A percentile compares a stretch with the other conserved stretches of the same genome.
These are phyloP conservation scores for Neopestalotiopsis clavispora DNA, from an alignment of 2,329 filamentous ascomycete genomes.

Conservation along the genomic window DNA sequence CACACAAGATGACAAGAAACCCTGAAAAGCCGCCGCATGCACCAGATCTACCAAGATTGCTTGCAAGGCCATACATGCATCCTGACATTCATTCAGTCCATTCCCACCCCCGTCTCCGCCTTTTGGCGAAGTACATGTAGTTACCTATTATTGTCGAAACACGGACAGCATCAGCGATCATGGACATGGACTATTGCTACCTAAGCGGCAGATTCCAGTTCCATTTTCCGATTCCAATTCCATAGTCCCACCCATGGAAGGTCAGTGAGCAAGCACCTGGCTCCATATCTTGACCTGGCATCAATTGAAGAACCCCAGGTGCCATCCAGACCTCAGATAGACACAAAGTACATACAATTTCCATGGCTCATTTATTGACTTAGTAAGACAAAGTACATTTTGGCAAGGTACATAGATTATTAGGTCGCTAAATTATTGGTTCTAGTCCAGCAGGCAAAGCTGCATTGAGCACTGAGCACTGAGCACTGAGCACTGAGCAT, in stretches of 20 bases:
- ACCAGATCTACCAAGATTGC: slow-evolving; percentile 16
- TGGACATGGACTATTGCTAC: not conserved
- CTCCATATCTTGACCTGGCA: not conserved
- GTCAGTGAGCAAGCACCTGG: not conserved
- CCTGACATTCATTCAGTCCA: not conserved
- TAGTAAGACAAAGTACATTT: too few relatives aligned
- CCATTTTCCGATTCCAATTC: not conserved
- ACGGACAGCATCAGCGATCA: not conserved
- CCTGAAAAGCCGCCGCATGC: slow-evolving; percentile 11
- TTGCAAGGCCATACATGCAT: not conserved
- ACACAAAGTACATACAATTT: too few relatives aligned
- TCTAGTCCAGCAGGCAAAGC: too few relatives aligned
- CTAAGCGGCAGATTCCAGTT: not conserved
- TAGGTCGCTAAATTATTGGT: too few relatives aligned
- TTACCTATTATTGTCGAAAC: not conserved
- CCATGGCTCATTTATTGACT: too few relatives aligned
- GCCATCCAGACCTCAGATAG: too few relatives aligned
- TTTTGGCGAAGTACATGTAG: not conserved
- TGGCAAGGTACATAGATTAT: too few relatives aligned
- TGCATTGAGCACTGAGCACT: too few relatives aligned
- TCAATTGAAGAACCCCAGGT: too few relatives aligned
- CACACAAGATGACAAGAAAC: slow-evolving; percentile 2
- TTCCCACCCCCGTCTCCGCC: not conserved
- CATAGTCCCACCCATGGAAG: not conserved
- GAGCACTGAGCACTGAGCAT: too few relatives aligned